A percentile compares a stretch with the other conserved stretches of the same genome.
phyloP scores from a whole-genome alignment of 306 rosid species.

The Fragaria vesca region DNA sequence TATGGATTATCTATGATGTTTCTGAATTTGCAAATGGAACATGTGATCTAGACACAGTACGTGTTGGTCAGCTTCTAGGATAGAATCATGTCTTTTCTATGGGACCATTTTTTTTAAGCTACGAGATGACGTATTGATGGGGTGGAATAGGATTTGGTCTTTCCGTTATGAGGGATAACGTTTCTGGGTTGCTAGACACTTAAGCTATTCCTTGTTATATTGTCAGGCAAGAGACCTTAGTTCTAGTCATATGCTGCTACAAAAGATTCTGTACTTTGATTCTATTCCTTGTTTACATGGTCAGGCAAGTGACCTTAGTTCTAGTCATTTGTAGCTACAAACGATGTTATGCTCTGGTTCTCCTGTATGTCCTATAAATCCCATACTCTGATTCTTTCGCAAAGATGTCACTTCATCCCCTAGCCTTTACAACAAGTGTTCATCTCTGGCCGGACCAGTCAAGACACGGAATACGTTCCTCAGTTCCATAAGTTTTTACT shows the following conservation, averaged over 20 bases:
- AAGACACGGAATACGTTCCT: background rate
- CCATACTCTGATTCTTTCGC: background rate
- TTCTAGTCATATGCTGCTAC: background rate
- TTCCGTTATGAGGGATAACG: background rate
- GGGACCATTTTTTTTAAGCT: background rate
- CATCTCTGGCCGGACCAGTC: background rate
- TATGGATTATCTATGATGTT: background rate
- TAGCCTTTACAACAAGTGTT: background rate
- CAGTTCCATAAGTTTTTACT: background rate
- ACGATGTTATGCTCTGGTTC: background rate
- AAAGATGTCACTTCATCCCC: background rate
- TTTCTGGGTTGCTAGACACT: background rate
- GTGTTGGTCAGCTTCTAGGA: background rate
- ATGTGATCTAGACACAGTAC: background rate
- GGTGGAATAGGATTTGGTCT: background rate
- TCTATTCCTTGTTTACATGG: background rate
- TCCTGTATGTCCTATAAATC: background rate
- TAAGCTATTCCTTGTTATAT: background rate
- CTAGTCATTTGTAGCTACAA: background rate
- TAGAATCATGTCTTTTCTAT: background rate
- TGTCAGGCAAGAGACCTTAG: background rate
- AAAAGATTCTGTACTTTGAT: background rate
- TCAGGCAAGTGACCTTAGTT: background rate
- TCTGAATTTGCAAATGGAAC: background rate
- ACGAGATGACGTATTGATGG: background rate